Percentiles rank a stretch among this genome's conserved stretches.
Evolutionary conservation across 2,329 filamentous ascomycete species (phyloP).

Genomic region (Verticillium klebahnii): DNA sequence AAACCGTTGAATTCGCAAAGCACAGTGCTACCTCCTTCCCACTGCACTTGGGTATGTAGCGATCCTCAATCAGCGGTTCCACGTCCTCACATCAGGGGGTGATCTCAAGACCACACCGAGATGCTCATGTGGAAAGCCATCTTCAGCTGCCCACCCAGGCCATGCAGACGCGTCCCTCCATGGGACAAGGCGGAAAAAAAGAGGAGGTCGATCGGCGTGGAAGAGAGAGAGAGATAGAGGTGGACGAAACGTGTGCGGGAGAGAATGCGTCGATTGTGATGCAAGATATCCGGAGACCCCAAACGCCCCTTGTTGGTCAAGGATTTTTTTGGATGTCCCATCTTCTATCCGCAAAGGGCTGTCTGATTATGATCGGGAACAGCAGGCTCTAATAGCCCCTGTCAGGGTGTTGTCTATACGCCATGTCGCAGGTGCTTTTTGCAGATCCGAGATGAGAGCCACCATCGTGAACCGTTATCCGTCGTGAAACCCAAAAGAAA

Average conservation of each 20-base stretch:
- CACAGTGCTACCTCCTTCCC: conserved; percentile 44
- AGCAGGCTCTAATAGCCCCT: conserved; percentile 28
- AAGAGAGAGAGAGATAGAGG: neutral
- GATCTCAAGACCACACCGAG: conserved; percentile 26
- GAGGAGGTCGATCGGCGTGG: conserved; percentile 23
- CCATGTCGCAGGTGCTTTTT: conserved; percentile 46
- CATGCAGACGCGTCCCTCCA: conserved; percentile 34
- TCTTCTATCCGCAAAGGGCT: conserved; percentile 66
- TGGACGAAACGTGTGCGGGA: neutral
- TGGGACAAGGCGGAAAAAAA: conserved; percentile 5
- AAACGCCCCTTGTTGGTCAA: conserved; percentile 64
- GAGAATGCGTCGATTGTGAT: conserved; percentile 37
- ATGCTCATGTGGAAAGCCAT: conserved; percentile 52
- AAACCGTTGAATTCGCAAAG: conserved; percentile 59
- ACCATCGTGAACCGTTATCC: conserved; percentile 35
- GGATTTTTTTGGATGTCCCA: conserved; percentile 55
- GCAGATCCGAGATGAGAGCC: conserved; percentile 52
- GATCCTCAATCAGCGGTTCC: conserved; percentile 59
- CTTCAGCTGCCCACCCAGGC: conserved; percentile 51
- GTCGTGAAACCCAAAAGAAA: conserved; percentile 45
- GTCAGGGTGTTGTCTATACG: conserved; percentile 39
- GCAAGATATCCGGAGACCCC: conserved; percentile 78
- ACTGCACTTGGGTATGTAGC: conserved; percentile 55
- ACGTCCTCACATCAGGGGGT: conserved; percentile 52
- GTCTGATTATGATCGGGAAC: conserved; percentile 35